Base-by-base conservation (phyloP, 164 flowering plant species). In the Vitis rupestris region DNA sequence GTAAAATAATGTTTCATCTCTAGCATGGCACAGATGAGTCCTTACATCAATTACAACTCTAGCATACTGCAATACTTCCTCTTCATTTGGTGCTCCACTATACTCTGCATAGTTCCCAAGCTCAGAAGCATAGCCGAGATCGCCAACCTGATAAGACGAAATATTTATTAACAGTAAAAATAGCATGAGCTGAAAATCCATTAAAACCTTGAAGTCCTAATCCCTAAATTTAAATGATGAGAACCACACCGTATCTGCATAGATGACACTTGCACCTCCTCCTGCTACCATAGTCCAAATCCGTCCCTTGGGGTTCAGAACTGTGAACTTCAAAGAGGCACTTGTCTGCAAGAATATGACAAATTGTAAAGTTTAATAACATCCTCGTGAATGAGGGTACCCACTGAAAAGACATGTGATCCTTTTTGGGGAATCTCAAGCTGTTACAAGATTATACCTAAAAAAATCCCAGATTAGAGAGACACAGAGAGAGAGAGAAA, bases 261-360 rank as follows among this genome's bases (percentile, higher is more conserved):
- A 93, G 67, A 93, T 93, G 80, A 93, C 98, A 75, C 98, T 93
- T 16, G 98, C 98, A 76, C 98, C 98, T 73, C 98, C 98, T 68
- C 98, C 98, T 69, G 98, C 98, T 3, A 93, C 98, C 98, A 93
- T 93, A 19, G 97, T 93, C 98, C 98, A 93, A 71, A 93, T 93
- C 74, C 98, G 70, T 71, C 98, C 98, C 80, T 85, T 84, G 4
- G 97, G 95, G 78, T 93, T 93, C 86, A 93, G 69, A 69, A 93
- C 93, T 6, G 97, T 88, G 83, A 93, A 93, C 75, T 93, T 93
- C 86, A 91, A 69, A 53, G 98, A 93, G 73, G 98, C 98, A 79
- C 97, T 91, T 15, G 98, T 93, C 98, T 93, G 95, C 81, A 83
- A 67, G 66, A 16, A 65, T 48, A 37, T 13, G 31, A 27, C 50